Base-by-base conservation (phyloP, 139 green algal species). In the Chlorella sp. region DNA sequence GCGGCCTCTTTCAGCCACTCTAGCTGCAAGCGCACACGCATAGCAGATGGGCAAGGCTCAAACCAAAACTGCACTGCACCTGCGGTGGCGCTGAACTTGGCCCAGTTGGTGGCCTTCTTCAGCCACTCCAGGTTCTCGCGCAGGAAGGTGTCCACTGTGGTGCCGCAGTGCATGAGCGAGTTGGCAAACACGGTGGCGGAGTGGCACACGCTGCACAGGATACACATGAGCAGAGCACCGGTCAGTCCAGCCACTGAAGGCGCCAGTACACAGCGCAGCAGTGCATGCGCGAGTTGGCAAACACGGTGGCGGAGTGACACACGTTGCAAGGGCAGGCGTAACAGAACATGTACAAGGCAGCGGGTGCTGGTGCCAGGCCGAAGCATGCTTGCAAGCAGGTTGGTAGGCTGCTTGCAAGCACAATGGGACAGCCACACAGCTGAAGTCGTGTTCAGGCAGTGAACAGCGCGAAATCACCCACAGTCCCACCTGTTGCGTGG, bases 71-170 rank as follows among this genome's bases (percentile, higher is more conserved):
- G 30, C 79, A 16, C 82, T 93, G 88, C 41, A 78, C 81, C 81
- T 20, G 97, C 97, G 16, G 97, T 99, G n/a, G 97, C 97, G 56
- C 85, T 93, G 90, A 99, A 99, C 89, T 99, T 99, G 81, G 97
- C 95, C 97, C 97, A 99, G 94, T 99, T 99, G 83, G 97, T 99
- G 24, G 97, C 95, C 58, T 94, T 92, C 32, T 87, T 91, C 80
- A 99, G 92, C 97, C 97, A 99, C 64, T 99, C 97, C 77, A 98
- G 88, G 90, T 98, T 98, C 43, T 98, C 94, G 4, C 97, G 90
- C 85, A 99, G 88, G 88, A 99, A 99, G 4, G 95, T 94, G 87
- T 99, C 97, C 34, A 98, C 92, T 0, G 94, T 98, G 38, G 97
- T 99, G 60, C 97, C 97, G 14, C 88, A 88, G 84, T 99, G 95